A percentile compares a stretch with the other conserved stretches of the same genome.
Conservation (phyloP, 2,329 filamentous ascomycete species). For the Aspergillus novoparasiticus region DNA sequence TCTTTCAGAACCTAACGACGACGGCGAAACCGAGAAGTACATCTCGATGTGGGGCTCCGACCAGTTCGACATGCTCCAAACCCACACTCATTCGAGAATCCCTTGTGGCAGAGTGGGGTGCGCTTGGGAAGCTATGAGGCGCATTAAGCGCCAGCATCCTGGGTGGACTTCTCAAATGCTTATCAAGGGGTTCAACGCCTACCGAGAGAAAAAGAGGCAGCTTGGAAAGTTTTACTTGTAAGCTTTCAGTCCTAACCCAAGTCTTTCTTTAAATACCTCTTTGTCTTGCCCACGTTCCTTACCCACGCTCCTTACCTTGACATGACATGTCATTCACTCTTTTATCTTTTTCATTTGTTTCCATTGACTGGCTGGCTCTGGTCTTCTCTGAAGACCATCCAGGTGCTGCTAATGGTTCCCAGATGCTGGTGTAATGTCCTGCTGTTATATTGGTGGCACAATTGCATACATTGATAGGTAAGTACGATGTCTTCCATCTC, state of each 20-base stretch:
- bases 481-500: slow-evolving; percentile 7
- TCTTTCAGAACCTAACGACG: slow-evolving; percentile 15
- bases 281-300: slow-evolving; percentile 7
- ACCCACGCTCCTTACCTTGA: slow-evolving; percentile 6
- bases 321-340: slow-evolving; percentile 1
- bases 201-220: slow-evolving; percentile 4
- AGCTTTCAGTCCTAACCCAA: slow-evolving; percentile 2
- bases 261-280: neutral
- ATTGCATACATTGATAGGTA: slow-evolving; percentile 14
- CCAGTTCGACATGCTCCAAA: slow-evolving; percentile 15
- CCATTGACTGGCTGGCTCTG: slow-evolving; percentile 13
- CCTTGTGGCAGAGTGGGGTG: slow-evolving; percentile 10
- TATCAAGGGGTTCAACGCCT: neutral
- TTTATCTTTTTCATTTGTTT: slow-evolving; percentile 15
- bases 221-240: slow-evolving; percentile 8
- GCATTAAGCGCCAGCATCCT: slow-evolving; percentile 4
- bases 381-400: slow-evolving; percentile 14
- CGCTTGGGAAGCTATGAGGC: slow-evolving; percentile 11
- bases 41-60: slow-evolving; percentile 17
- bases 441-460: slow-evolving; percentile 21
- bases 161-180: slow-evolving; percentile 5
- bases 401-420: slow-evolving; percentile 22
- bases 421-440: slow-evolving; percentile 22
- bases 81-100: slow-evolving; percentile 6
- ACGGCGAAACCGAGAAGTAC: slow-evolving; percentile 15